phyloP scores from a whole-genome alignment of 1,284 basidiomycete species.

The Xerocomus amazonicus region DNA sequence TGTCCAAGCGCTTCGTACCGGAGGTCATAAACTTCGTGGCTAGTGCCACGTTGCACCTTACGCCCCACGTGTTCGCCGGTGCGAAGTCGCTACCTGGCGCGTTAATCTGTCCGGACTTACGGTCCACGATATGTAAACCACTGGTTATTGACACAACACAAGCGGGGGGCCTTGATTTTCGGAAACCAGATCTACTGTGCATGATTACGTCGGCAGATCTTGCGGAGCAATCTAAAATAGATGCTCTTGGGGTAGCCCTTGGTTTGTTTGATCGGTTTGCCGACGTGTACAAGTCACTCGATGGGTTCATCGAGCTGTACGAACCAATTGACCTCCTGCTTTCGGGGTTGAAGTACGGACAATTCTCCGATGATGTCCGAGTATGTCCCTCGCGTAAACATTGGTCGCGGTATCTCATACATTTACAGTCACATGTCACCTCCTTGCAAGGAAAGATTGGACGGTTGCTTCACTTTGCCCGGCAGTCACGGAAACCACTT shows the following conservation, averaged over 20 bases:
- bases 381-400: slow-evolving; percentile 36
- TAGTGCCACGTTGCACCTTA: slow-evolving; percentile 69
- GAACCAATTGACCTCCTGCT: slow-evolving; percentile 63
- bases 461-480: slow-evolving; percentile 72
- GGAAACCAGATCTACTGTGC: slow-evolving; percentile 46
- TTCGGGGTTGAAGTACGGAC: slow-evolving; percentile 47
- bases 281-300: slow-evolving; percentile 71
- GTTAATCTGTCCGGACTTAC: slow-evolving; percentile 75
- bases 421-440: slow-evolving; percentile 42
- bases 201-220: slow-evolving; percentile 38
- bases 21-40: slow-evolving; percentile 86
- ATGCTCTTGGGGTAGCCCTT: slow-evolving; percentile 61
- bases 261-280: slow-evolving; percentile 66
- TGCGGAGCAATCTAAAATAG: slow-evolving; percentile 62
- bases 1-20: slow-evolving; percentile 86
- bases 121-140: slow-evolving; percentile 40
- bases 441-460: slow-evolving; percentile 44
- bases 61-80: slow-evolving; percentile 55
- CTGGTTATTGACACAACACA: slow-evolving; percentile 43
- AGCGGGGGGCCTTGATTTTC: slow-evolving; percentile 37
- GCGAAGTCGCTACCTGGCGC: slow-evolving; percentile 53
- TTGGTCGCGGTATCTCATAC: slow-evolving; percentile 2
- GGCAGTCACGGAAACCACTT: slow-evolving; percentile 73
- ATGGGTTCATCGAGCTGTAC: slow-evolving; percentile 84
- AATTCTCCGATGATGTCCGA: slow-evolving; percentile 51